Base-by-base conservation (phyloP, 1,139 yeast genomes). In the Kazachstania sp. region DNA sequence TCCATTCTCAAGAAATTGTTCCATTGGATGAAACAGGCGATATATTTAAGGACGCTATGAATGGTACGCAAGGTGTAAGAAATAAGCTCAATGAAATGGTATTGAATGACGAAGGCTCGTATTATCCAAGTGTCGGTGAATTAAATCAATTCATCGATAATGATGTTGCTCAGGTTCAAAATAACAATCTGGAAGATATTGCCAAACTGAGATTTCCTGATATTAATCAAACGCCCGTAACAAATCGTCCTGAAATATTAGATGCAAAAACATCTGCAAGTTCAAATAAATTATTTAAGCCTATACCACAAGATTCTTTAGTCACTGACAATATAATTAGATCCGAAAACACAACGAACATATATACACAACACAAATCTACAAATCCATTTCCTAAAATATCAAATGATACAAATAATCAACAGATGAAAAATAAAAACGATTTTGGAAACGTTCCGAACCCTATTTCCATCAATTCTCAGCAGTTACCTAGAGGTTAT, bases 311-410 rank as follows among this genome's bases (percentile, higher is more conserved):
- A 36, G 56, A 53, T 7, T 31, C 6, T n/a, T 42, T 36, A 19
- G 28, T 23, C 4, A 13, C 11, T 20, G 44, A 41, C 7, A 11
- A 26, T 20, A 20, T 23, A 9, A 18, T 15, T 6, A 19, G 26
- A 16, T 37, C 41, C 2, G 45, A 43, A 13, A 26, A 16, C 15
- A 41, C 56, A 43, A 42, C 60, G 54, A 11, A 57, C 30, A 32
- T 47, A 16, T 45, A 43, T 7, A 60, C 54, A 45, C 63, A 60
- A 42, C 61, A 62, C 50, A 64, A 63, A 50, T 57, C 65, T 3
- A 62, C 56, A 37, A 64, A 64, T 49, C 67, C 67, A 26, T 64
- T 64, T 40, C 67, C 67, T 18, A 59, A 51, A 41, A 61, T 63
- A 53, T 48, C 49, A 2, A 43, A 49, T 36, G 39, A 16, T 38